Base-by-base conservation (phyloP, 352 stramenopile genomes). In the Phytophthora europaea region DNA sequence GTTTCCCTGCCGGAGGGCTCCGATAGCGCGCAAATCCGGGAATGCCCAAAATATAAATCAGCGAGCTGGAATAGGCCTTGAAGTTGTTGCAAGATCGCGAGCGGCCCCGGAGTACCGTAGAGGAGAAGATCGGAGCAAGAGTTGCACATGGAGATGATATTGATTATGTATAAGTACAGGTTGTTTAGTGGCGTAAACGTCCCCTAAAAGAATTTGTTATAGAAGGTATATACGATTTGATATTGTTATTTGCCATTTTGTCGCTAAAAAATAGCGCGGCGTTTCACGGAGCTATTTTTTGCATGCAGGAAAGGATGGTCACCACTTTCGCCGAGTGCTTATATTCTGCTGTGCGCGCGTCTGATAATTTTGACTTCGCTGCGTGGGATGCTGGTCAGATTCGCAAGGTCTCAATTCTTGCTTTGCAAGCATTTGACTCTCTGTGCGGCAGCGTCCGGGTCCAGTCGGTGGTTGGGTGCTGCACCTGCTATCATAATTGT, bases 21-120 rank as follows among this genome's bases (percentile, higher is more conserved):
- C 36, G 36, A 43, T 18, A 43, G 36, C 36, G 28, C 59, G 67
- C 67, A 74, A 66, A 78, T 82, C 72, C 10, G 47, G 64, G 47
- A 82, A 57, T 76, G 69, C 47, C n/a, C 45, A 45, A 43, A 33
- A 23, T 50, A 65, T 6, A 73, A 69, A 64, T 67, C 51, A 64
- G 50, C 58, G 54, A n/a, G 34, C 34, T 61, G 34, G 40, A 40
- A 61, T 59, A 4, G 48, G 48, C 4, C 33, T 61, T 75, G 54
- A 74, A 74, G 60, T 70, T 64, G 61, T 65, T 58, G 36, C 55
- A 72, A 54, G 55, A 72, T 72, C 64, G 64, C 10, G 22, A 18
- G 43, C 51, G 43, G 9, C 33, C 2, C 40, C 20, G 47, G 60
- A 60, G 56, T 57, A 47, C 1, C 6, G 23, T 69, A 59, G 34